phyloP scores from a whole-genome alignment of 257 asterid genomes.

The Solanum raphanifolium region DNA sequence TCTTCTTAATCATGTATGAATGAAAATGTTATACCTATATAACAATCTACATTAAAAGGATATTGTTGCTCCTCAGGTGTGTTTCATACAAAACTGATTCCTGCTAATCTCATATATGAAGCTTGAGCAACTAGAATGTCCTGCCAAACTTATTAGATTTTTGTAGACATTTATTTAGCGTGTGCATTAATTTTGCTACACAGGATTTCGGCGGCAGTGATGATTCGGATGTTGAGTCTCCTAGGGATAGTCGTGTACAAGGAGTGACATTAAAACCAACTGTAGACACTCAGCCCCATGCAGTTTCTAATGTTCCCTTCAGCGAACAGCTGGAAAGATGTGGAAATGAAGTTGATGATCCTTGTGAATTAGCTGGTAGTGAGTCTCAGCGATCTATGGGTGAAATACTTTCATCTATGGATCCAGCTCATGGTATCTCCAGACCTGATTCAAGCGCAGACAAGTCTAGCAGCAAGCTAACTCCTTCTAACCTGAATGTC shows the following conservation, averaged over 20 bases:
- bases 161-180: not conserved
- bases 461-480: conserved; percentile 35
- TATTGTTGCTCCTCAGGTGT: not conserved
- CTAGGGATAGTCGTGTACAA: conserved; percentile 22
- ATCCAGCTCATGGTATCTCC: conserved; percentile 48
- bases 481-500: conserved; percentile 38
- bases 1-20: not conserved
- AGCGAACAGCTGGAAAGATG: conserved; percentile 45
- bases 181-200: conserved; percentile 12
- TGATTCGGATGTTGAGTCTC: conserved; percentile 60
- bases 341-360: conserved; percentile 36
- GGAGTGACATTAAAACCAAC: conserved; percentile 28
- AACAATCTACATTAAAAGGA: not conserved
- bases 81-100: not conserved
- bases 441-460: conserved; percentile 45
- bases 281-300: conserved; percentile 26
- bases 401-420: conserved; percentile 65
- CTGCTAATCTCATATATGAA: not conserved
- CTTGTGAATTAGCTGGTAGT: conserved; percentile 29
- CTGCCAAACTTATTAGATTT: not conserved
- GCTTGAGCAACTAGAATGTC: not conserved
- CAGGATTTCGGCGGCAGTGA: conserved; percentile 64
- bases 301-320: conserved; percentile 33
- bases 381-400: conserved; percentile 73
- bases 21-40: not conserved